Base-by-base conservation (phyloP, 441 rosid species). In the Flueggea neowawraea region DNA sequence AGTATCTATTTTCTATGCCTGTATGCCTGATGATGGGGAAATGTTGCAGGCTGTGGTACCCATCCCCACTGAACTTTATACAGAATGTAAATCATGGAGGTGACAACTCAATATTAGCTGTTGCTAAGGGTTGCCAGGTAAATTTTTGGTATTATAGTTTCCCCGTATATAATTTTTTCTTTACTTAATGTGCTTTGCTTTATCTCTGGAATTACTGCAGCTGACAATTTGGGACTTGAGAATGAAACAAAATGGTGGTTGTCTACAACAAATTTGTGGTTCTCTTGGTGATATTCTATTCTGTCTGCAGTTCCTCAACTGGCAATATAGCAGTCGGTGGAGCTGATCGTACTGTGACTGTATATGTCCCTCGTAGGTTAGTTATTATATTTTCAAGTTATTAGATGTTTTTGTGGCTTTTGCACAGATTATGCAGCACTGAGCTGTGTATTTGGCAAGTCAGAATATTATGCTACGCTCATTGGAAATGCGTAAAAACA, bases 301-400 rank as follows among this genome's bases (percentile, higher is more conserved):
- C 88, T 55, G 85, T 82, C 56, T 84, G 87, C 69, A 61, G 82
- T 69, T 84, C 90, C 32, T 66, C 84, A 33, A 67, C 74, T 15
- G 85, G 88, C 45, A 74, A 73, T 65, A 61, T 87, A 50, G 88
- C 90, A 54, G 85, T 82, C 11, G 90, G 85, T 41, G 94, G 90
- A 36, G 84, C 85, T 72, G 90, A 84, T 75, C 88, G 88, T 45
- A 79, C 84, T 5, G 85, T 87, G 58, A 78, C 88, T 39, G 63
- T 87, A 52, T 87, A 84, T 79, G 94, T 84, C 82, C 88, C 94
- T 62, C 88, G 90, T 75, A 84, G 88, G 93, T 87, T 63, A 45
- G 70, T 67, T 28, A 5, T 57, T 12, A 15, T 55, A 57, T 60
- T 67, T 6, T 43, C 45, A 43, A 6, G 45, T 6, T 43, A 43